A percentile compares a stretch with the other conserved stretches of the same genome.
Evolutionary conservation across 2,329 filamentous ascomycete species (phyloP).

Genomic region (Capronia americana): DNA sequence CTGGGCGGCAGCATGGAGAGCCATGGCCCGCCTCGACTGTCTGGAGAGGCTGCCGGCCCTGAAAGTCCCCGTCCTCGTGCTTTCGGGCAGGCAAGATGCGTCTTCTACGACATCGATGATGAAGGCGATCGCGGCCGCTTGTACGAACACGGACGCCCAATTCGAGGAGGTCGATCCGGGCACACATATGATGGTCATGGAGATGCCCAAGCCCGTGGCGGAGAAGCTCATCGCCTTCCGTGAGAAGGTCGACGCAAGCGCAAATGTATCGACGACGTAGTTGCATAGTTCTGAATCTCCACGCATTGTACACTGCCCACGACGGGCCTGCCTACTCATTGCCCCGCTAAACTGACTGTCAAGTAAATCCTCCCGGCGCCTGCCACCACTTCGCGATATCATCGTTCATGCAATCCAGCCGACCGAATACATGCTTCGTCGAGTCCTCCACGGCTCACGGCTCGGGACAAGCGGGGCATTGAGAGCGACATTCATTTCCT

Average conservation of each 20-base stretch:
- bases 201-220: constrained; percentile 10
- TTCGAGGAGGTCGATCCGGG: constrained; percentile 13
- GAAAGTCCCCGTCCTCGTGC: constrained; percentile 4
- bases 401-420: too few species aligned
- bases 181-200: constrained; percentile 22
- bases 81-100: constrained; percentile 14
- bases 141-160: not conserved
- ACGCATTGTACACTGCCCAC: too few species aligned
- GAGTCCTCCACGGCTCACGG: too few species aligned
- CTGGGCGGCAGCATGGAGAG: constrained; percentile 25
- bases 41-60: constrained; percentile 1
- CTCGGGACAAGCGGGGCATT: too few species aligned
- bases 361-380: too few species aligned
- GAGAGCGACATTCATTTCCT: too few species aligned
- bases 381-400: too few species aligned
- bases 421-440: too few species aligned
- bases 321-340: too few species aligned
- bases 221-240: constrained; percentile 10
- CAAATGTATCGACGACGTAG: too few species aligned
- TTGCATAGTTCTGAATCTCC: too few species aligned
- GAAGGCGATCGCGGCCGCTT: constrained; percentile 5
- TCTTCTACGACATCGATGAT: constrained; percentile 7
- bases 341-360: too few species aligned
- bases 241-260: constrained; percentile 11
- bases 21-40: constrained; percentile 12